Evolutionary conservation across 768 basidiomycete species (phyloP).

Genomic region (Butyriboletus loyo): DNA sequence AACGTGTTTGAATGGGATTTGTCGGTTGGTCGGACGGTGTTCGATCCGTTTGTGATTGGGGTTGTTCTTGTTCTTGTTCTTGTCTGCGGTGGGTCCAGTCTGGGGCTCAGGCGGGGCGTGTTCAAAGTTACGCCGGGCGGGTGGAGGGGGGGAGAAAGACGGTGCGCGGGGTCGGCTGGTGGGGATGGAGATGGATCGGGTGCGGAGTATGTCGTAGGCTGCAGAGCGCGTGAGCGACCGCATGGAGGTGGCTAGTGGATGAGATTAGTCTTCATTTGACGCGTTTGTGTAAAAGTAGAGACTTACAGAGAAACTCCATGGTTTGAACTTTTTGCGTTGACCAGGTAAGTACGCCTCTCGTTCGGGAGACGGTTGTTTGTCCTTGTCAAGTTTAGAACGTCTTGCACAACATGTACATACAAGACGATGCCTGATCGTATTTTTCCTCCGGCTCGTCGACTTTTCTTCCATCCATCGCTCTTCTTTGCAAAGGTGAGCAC

Average conservation of each 20-base stretch:
- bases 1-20: constrained; percentile 44
- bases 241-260: neutral
- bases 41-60: neutral
- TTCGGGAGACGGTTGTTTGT: constrained; percentile 29
- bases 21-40: constrained; percentile 30
- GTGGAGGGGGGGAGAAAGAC: constrained; percentile 2
- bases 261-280: neutral
- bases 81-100: neutral
- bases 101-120: neutral
- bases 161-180: neutral
- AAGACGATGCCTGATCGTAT: neutral
- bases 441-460: neutral
- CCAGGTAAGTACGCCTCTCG: too few species aligned
- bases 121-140: constrained; percentile 14
- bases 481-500: constrained; percentile 20
- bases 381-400: constrained; percentile 20
- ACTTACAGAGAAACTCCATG: constrained; percentile 15
- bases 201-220: neutral
- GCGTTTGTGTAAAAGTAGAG: neutral
- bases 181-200: constrained; percentile 9
- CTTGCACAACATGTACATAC: constrained; percentile 22
- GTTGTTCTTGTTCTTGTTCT: neutral
- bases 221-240: constrained; percentile 3
- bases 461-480: neutral
- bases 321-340: neutral